phyloP scores from a whole-genome alignment of 2,329 filamentous ascomycete genomes.

The Curvularia lunata region DNA sequence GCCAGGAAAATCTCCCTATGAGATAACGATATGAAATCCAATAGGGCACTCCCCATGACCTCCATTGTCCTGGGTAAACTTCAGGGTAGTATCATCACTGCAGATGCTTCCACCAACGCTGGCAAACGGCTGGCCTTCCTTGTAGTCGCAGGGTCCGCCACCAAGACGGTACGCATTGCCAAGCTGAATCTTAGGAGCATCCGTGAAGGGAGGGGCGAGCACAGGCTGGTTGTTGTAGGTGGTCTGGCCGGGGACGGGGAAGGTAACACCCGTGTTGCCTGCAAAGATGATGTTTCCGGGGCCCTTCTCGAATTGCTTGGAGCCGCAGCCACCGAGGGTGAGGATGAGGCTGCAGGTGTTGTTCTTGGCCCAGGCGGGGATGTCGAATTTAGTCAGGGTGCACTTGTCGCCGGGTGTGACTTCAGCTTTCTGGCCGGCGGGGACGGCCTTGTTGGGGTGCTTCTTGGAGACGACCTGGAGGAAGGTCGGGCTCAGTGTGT shows the following conservation, averaged over 20 bases:
- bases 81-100: constrained; percentile 23
- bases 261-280: constrained; percentile 20
- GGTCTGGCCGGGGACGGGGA: constrained; percentile 22
- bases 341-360: constrained; percentile 25
- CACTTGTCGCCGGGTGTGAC: constrained; percentile 25
- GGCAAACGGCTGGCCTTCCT: constrained; percentile 16
- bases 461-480: constrained; percentile 17
- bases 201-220: constrained; percentile 20
- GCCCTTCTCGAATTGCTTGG: constrained; percentile 14
- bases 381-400: constrained; percentile 27
- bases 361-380: constrained; percentile 23
- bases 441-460: constrained; percentile 20
- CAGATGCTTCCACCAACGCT: constrained; percentile 26
- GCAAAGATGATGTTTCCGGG: constrained; percentile 28
- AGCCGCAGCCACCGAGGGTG: constrained; percentile 19
- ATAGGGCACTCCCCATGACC: constrained; percentile 18
- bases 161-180: constrained; percentile 27
- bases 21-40: background rate
- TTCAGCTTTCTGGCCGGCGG: constrained; percentile 17
- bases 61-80: constrained; percentile 18
- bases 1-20: background rate
- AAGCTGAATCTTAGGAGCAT: constrained; percentile 21
- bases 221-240: constrained; percentile 24
- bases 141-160: constrained; percentile 27
- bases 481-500: constrained; percentile 19